These are phyloP conservation scores for Coccomyxa sp. DNA, from an alignment of 139 green algal genomes.

Conservation along the genomic window DNA sequence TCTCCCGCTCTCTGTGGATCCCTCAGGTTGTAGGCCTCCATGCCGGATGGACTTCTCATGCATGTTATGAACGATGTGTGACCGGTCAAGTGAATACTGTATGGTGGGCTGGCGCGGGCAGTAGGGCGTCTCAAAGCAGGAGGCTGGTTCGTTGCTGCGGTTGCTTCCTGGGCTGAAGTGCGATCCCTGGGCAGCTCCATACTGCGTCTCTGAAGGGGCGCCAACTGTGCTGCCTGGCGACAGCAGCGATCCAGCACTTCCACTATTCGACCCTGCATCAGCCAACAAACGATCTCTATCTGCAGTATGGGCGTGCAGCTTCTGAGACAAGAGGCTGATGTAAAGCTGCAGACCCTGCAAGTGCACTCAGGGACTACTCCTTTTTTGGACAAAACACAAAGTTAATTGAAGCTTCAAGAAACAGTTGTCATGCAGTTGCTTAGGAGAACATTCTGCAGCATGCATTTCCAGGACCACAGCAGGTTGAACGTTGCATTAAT, in stretches of 20 bases:
- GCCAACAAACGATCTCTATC: neutral
- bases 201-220: neutral
- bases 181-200: neutral
- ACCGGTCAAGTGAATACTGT: neutral
- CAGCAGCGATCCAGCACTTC: constrained; percentile 2
- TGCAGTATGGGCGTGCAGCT: too few relatives aligned
- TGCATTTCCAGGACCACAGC: neutral
- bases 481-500: neutral
- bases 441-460: neutral
- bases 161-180: neutral
- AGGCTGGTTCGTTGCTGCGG: too few relatives aligned
- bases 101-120: neutral
- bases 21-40: neutral
- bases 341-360: neutral
- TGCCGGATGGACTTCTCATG: neutral
- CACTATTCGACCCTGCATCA: neutral
- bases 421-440: neutral
- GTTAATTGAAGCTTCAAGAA: neutral
- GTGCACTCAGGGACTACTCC: neutral
- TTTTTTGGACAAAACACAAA: neutral
- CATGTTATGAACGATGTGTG: neutral
- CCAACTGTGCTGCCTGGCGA: constrained; percentile 13
- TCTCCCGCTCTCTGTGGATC: too few relatives aligned
- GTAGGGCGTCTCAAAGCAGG: too few relatives aligned
- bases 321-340: neutral